Conservation (phyloP, 2,329 filamentous ascomycete genomes). For the Chaetomium globosum region DNA sequence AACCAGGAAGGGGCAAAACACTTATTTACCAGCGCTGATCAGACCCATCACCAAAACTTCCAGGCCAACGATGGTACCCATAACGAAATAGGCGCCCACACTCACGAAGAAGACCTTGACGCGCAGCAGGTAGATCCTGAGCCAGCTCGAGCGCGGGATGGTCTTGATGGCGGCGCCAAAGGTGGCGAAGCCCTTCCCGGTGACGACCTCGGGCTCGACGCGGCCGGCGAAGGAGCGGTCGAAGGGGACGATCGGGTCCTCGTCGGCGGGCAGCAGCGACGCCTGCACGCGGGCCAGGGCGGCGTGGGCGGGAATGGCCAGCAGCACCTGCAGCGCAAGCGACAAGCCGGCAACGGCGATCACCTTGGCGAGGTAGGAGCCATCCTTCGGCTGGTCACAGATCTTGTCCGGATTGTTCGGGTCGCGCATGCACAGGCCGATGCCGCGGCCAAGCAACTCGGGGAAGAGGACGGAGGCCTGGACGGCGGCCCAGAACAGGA, state of each 20-base stretch:
- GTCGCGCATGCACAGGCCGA: constrained; percentile 50
- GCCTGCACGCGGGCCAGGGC: constrained; percentile 83
- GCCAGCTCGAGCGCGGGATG: constrained; percentile 72
- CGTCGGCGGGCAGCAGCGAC: constrained; percentile 77
- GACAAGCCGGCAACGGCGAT: constrained; percentile 50
- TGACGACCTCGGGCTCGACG: constrained; percentile 73
- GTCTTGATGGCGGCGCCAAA: constrained; percentile 77
- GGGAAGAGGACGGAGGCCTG: constrained; percentile 55
- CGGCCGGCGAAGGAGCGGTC: constrained; percentile 83
- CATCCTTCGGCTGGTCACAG: constrained; percentile 51
- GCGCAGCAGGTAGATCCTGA: constrained; percentile 73
- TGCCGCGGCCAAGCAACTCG: constrained; percentile 48
- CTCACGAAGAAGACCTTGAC: constrained; percentile 68
- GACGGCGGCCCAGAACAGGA: constrained; percentile 62
- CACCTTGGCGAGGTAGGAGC: constrained; percentile 53
- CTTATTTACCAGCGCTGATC: neutral
- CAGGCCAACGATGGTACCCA: constrained; percentile 42
- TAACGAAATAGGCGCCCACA: constrained; percentile 50
- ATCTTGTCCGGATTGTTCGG: constrained; percentile 42
- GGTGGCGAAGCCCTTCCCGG: constrained; percentile 70
- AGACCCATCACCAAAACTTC: constrained; percentile 46
- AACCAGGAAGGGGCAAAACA: neutral
- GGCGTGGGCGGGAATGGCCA: constrained; percentile 75
- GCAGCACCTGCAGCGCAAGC: constrained; percentile 58
- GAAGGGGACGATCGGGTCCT: constrained; percentile 85